Conservation (phyloP, 345 rosid genomes). For the Lagerstroemia speciosa region DNA sequence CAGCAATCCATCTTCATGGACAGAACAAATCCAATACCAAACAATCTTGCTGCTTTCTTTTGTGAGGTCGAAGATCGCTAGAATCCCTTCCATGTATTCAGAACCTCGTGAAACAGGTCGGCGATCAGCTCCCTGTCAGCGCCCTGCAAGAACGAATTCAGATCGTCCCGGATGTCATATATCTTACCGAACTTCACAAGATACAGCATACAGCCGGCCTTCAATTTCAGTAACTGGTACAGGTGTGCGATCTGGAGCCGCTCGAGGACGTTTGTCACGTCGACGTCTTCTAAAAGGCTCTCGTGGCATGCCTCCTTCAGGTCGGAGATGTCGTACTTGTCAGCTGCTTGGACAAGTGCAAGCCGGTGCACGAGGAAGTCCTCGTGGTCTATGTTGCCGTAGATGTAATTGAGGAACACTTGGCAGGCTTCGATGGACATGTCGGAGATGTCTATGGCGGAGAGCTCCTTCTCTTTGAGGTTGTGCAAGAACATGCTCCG, state of each 20-base stretch:
- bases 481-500: conserved; percentile 74
- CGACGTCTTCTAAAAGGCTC: conserved; percentile 79
- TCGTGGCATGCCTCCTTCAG: conserved; percentile 78
- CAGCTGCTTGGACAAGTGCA: conserved; percentile 73
- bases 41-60: neutral
- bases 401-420: conserved; percentile 67
- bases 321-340: conserved; percentile 71
- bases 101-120: conserved; percentile 79
- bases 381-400: conserved; percentile 60
- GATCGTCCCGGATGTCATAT: conserved; percentile 75
- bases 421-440: conserved; percentile 77
- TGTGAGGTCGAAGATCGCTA: conserved; percentile 14
- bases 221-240: conserved; percentile 58
- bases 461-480: conserved; percentile 84
- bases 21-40: neutral
- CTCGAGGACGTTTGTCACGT: conserved; percentile 69
- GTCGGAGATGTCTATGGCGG: conserved; percentile 63
- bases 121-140: conserved; percentile 78
- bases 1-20: conserved; percentile 5
- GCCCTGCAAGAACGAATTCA: conserved; percentile 54
- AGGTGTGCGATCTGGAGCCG: conserved; percentile 76
- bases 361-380: conserved; percentile 69
- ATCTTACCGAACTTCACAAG: conserved; percentile 94
- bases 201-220: conserved; percentile 68
- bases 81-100: conserved; percentile 87